phyloP scores from a whole-genome alignment of 352 stramenopile species.

The Pythium chondricola region DNA sequence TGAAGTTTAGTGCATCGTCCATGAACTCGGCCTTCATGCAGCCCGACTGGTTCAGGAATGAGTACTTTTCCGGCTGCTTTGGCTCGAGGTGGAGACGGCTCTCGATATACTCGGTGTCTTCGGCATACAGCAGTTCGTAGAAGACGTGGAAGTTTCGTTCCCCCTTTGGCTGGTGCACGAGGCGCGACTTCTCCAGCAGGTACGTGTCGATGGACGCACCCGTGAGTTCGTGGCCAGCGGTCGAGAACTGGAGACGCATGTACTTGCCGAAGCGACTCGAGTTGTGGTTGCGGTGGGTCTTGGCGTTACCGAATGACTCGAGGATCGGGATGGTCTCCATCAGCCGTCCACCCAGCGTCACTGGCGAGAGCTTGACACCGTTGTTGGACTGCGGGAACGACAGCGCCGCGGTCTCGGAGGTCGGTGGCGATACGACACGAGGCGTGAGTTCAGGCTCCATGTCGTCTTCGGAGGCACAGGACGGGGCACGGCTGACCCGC shows the following conservation, averaged over 20 bases:
- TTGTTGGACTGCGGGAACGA: constrained; percentile 62
- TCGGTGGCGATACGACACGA: constrained; percentile 20
- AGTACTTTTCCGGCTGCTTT: constrained; percentile 53
- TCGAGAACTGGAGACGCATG: constrained; percentile 80
- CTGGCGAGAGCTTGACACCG: constrained; percentile 50
- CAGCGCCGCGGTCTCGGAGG: constrained; percentile 46
- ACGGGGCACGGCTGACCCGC: constrained; percentile 34
- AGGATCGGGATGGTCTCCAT: constrained; percentile 90
- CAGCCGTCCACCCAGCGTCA: constrained; percentile 63
- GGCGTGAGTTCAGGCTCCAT: constrained; percentile 61
- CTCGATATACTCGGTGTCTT: constrained; percentile 44
- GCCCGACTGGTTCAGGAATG: constrained; percentile 72
- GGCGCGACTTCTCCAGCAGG: constrained; percentile 76
- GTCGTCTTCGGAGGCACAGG: constrained; percentile 48
- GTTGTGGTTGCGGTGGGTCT: constrained; percentile 88
- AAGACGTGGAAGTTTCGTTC: constrained; percentile 88
- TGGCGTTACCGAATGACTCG: constrained; percentile 88
- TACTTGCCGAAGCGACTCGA: constrained; percentile 91
- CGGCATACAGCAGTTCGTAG: constrained; percentile 69
- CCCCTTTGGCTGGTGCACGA: constrained; percentile 65
- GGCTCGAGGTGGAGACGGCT: constrained; percentile 46
- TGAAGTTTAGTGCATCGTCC: constrained; percentile 67
- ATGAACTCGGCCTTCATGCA: constrained; percentile 65
- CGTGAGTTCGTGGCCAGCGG: constrained; percentile 59
- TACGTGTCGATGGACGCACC: constrained; percentile 81